Evolutionary conservation across 306 rosid genomes (phyloP), one percentile per base, ranked within the genome.

Genomic region (Gastrolobium villosum): DNA sequence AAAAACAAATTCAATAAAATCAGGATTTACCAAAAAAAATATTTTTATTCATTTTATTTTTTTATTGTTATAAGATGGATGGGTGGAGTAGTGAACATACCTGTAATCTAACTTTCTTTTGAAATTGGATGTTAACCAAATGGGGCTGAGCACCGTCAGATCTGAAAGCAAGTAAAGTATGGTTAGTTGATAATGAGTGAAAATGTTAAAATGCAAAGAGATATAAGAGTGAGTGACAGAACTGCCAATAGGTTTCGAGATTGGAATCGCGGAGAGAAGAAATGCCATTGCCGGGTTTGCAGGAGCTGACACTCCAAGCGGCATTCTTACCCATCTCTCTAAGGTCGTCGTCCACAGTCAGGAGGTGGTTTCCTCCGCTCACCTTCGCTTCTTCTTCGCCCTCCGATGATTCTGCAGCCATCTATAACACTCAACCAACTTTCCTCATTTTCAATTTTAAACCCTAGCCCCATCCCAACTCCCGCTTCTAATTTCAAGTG

Each of bases 101-200:
- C 81, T 94, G 96, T 40, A 95, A 82, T 84, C 87, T 88, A 56
- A 91, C 98, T 89, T 95, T 95, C 87, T 91, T 91, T 60, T 95
- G 99, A 79, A 95, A 95, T 80, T 92, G 99, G 75, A 95, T 77
- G 76, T 92, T 95, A 56, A 95, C 94, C 79, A 91, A 76, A 79
- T 92, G 99, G 79, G 99, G 99, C 67, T 91, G 99, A 2, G 97
- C 95, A 14, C 98, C 99, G 14, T 92, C 99, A 5, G 98, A 94
- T 87, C 97, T 94, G 84, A 54, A 82, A 82, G 5, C 34, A 65
- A 79, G 40, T 13, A 5, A 64, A 39, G 15, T 26, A 28, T 4
- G 2, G 4, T 2, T 10, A 15, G 14, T 37, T 37, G 32, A 13
- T 26, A 26, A 26, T 20, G 7, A 70, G 7, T 3, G 30, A 5